A percentile compares a stretch with the other conserved stretches of the same genome.
Evolutionary conservation across 768 basidiomycete species (phyloP).

Genomic region (Mycena rosella): DNA sequence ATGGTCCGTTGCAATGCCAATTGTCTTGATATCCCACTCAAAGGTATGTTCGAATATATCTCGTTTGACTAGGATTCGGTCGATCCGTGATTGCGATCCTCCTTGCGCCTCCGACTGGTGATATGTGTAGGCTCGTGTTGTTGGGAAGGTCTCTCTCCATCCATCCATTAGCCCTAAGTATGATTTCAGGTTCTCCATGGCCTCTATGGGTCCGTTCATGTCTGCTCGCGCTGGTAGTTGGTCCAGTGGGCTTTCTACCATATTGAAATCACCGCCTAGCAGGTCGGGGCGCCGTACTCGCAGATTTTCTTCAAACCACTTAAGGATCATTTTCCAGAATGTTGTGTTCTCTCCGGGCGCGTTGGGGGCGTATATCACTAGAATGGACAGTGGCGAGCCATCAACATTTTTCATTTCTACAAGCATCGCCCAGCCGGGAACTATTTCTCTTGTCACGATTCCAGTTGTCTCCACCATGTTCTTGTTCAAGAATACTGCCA

Average conservation of each 20-base stretch:
- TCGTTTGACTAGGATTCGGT: background rate
- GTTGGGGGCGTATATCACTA: no score
- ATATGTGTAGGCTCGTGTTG: no score
- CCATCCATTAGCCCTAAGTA: background rate
- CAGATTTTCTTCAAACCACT: background rate
- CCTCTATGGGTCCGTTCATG: background rate
- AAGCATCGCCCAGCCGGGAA: no score
- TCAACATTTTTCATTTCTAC: no score
- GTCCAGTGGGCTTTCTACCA: background rate
- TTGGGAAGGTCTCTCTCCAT: no score
- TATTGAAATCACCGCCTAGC: no score
- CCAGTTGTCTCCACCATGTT: no score
- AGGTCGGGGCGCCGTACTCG: background rate
- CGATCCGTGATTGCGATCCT: background rate
- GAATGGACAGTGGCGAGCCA: no score
- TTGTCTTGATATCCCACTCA: background rate
- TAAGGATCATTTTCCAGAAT: background rate
- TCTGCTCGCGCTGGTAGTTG: background rate
- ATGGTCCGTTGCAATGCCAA: background rate
- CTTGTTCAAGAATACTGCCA: no score
- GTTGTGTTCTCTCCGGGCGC: no score
- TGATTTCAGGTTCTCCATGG: background rate
- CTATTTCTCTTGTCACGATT: no score
- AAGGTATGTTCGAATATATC: background rate
- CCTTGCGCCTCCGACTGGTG: no score